A percentile compares a stretch with the other conserved stretches of the same genome.
phyloP scores from a whole-genome alignment of 257 asterid genomes.

The Nicotiana tomentosiformis region DNA sequence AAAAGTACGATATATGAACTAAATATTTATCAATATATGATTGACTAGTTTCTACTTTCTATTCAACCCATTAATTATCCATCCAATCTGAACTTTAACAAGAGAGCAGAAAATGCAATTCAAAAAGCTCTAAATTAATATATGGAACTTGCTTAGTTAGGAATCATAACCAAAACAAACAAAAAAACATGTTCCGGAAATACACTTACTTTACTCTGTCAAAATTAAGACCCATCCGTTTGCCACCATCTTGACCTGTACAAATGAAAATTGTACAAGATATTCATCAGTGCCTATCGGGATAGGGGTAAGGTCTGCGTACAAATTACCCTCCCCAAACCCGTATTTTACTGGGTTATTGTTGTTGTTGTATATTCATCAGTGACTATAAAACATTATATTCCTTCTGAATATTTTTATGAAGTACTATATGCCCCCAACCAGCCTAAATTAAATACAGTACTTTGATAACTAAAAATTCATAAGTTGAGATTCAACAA shows the following conservation, averaged over 20 bases:
- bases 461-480: background rate
- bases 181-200: background rate
- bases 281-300: background rate
- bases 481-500: background rate
- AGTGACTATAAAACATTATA: background rate
- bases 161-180: background rate
- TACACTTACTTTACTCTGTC: slow-evolving; percentile 74
- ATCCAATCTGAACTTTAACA: background rate
- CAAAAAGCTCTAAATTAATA: background rate
- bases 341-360: too few species aligned
- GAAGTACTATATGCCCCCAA: background rate
- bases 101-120: background rate
- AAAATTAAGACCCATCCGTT: slow-evolving; percentile 88
- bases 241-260: slow-evolving; percentile 93
- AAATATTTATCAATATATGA: background rate
- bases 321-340: too few species aligned
- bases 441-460: background rate
- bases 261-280: background rate
- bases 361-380: too few species aligned
- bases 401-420: background rate
- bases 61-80: background rate
- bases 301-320: too few species aligned
- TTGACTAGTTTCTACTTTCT: background rate
- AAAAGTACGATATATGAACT: background rate
- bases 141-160: background rate